These are phyloP conservation scores for Hygrophorus russula DNA, from an alignment of 768 basidiomycete species.

Conservation along the genomic window DNA sequence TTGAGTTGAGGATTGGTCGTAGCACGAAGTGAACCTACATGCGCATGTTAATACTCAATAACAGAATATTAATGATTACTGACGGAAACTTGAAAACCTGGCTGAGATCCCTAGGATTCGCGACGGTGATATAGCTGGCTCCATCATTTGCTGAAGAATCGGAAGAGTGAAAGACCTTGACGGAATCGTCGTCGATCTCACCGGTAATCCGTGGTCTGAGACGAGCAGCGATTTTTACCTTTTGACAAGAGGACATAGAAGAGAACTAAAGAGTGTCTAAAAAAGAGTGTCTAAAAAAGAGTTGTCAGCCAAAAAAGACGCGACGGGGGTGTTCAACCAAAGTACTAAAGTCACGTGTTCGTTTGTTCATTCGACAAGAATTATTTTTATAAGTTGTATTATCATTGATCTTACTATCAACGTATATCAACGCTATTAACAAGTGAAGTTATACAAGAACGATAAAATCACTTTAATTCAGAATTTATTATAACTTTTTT, in stretches of 20 bases:
- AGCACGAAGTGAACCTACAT: conserved; percentile 61
- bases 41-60: not conserved
- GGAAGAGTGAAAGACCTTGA: conserved; percentile 34
- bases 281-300: too few species aligned
- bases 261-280: too few species aligned
- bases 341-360: too few species aligned
- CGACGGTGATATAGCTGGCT: conserved; percentile 46
- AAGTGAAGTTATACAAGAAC: too few species aligned
- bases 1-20: conserved; percentile 59
- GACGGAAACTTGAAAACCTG: conserved; percentile 77
- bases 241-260: conserved; percentile 20
- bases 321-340: too few species aligned
- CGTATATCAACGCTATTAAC: too few species aligned
- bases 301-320: too few species aligned
- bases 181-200: conserved; percentile 52
- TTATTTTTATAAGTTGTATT: too few species aligned
- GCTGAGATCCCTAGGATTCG: conserved; percentile 56
- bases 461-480: too few species aligned
- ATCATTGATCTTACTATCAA: too few species aligned
- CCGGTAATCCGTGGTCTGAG: conserved; percentile 52
- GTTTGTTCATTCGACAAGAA: too few species aligned
- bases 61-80: conserved; percentile 12
- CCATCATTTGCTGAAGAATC: conserved; percentile 7
- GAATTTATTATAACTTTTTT: too few species aligned
- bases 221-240: conserved; percentile 63